Evolutionary conservation across 495 filamentous ascomycete genomes (phyloP).

Genomic region (Penicillium subrubescens): DNA sequence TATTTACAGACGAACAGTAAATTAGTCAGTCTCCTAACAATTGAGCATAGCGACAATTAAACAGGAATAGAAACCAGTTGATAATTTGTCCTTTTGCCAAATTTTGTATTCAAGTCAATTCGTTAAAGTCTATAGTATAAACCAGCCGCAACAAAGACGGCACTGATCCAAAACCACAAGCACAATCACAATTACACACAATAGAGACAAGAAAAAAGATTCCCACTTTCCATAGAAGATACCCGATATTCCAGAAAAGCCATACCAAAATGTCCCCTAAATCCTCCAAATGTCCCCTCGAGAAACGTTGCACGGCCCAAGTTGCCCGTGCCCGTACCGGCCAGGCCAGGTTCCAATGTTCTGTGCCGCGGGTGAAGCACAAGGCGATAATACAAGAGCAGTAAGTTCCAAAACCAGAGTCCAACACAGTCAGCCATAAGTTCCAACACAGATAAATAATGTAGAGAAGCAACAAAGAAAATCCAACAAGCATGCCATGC

Average conservation of each 20-base stretch:
- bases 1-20: background rate
- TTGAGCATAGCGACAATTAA: no score
- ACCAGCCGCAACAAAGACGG: background rate
- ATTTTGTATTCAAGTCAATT: slow-evolving; percentile 23
- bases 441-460: slow-evolving; percentile 11
- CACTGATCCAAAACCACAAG: background rate
- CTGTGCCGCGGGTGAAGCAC: background rate
- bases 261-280: slow-evolving; percentile 11
- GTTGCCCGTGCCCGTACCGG: slow-evolving; percentile 24
- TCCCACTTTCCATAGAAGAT: slow-evolving; percentile 18
- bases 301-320: slow-evolving; percentile 11
- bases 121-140: slow-evolving; percentile 29
- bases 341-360: slow-evolving; percentile 22
- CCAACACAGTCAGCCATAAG: background rate
- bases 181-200: slow-evolving; percentile 1
- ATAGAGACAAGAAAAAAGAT: slow-evolving; percentile 1
- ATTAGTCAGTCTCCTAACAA: no score
- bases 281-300: background rate
- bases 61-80: no score
- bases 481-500: slow-evolving; percentile 2
- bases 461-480: slow-evolving; percentile 11
- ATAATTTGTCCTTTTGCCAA: background rate
- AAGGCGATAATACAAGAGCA: slow-evolving; percentile 21
- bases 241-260: slow-evolving; percentile 23
- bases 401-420: slow-evolving; percentile 5